phyloP scores from a whole-genome alignment of 106 monocot species.

The Iris macrosiphon region DNA sequence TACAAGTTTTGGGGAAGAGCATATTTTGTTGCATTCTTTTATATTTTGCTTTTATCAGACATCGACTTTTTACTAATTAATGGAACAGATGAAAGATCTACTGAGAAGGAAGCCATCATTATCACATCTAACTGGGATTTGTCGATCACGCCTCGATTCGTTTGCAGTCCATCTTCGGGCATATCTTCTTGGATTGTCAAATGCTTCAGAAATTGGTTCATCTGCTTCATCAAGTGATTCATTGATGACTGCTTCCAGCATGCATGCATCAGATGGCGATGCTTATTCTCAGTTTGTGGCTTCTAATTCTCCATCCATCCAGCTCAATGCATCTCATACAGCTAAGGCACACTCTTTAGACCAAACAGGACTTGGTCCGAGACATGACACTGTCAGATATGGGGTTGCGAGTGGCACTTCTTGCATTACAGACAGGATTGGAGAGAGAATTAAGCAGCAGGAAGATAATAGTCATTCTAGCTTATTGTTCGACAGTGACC shows the following conservation, averaged over 20 bases:
- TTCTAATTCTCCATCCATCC: slow-evolving; percentile 20
- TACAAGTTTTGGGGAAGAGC: too few species aligned
- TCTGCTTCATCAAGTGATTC: slow-evolving; percentile 9
- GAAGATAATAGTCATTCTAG: slow-evolving; percentile 17
- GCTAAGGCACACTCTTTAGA: slow-evolving; percentile 21
- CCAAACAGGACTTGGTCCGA: slow-evolving; percentile 44
- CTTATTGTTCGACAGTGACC: neutral
- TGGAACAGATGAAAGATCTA: slow-evolving; percentile 78
- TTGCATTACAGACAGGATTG: slow-evolving; percentile 13
- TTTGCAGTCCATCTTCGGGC: slow-evolving; percentile 71
- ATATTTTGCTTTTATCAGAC: neutral
- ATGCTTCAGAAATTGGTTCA: slow-evolving; percentile 9
- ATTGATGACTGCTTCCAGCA: neutral
- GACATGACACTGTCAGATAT: slow-evolving; percentile 53
- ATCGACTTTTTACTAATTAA: neutral
- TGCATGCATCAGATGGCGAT: slow-evolving; percentile 4
- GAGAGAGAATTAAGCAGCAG: slow-evolving; percentile 29
- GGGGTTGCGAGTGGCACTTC: slow-evolving; percentile 11
- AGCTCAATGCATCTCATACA: slow-evolving; percentile 11
- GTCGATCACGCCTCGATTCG: slow-evolving; percentile 65
- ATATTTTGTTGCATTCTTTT: neutral
- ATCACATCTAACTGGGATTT: slow-evolving; percentile 74
- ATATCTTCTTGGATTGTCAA: slow-evolving; percentile 43
- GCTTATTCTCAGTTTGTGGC: slow-evolving; percentile 6
- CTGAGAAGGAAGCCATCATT: slow-evolving; percentile 60